Evolutionary conservation across 2,329 filamentous ascomycete genomes (phyloP).

Genomic region (Ceratocystis cubensis): DNA sequence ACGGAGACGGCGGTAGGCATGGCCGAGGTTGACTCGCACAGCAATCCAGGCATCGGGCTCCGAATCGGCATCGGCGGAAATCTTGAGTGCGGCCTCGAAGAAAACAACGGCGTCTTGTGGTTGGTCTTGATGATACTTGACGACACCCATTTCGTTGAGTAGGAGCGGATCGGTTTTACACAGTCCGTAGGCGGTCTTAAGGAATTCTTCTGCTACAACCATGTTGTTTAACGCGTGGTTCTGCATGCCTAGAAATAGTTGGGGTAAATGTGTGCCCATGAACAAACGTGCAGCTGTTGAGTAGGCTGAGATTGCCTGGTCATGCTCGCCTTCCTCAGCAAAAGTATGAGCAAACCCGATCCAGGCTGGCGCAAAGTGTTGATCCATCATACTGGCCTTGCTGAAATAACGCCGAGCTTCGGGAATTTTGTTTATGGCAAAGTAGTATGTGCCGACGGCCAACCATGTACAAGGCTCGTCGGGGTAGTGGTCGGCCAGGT

Average conservation of each 20-base stretch:
- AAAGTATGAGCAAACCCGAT: slow-evolving; percentile 98
- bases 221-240: slow-evolving; percentile 94
- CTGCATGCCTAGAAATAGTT: slow-evolving; percentile 96
- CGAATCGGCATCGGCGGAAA: slow-evolving; percentile 69
- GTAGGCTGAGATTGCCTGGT: slow-evolving; percentile 96
- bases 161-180: slow-evolving; percentile 79
- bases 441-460: slow-evolving; percentile 90
- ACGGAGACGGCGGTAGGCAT: slow-evolving; percentile 65
- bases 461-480: slow-evolving; percentile 88
- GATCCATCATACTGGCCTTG: slow-evolving; percentile 94
- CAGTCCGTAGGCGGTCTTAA: slow-evolving; percentile 73
- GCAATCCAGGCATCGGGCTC: slow-evolving; percentile 73
- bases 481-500: slow-evolving; percentile 81
- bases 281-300: slow-evolving; percentile 89
- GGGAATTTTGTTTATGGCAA: slow-evolving; percentile 75
- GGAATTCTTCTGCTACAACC: slow-evolving; percentile 83
- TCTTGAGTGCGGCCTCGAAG: slow-evolving; percentile 63
- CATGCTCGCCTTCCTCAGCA: slow-evolving; percentile 91
- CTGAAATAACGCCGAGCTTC: slow-evolving; percentile 94
- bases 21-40: slow-evolving; percentile 77
- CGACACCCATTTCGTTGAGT: slow-evolving; percentile 88
- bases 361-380: slow-evolving; percentile 94
- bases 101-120: slow-evolving; percentile 62
- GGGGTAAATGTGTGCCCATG: slow-evolving; percentile 90
- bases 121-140: slow-evolving; percentile 84